Percentiles rank a stretch among this genome's conserved stretches.
These are phyloP conservation scores for Apophysomyces sp. DNA, from an alignment of 371 early-diverging fungal genomes.

Conservation along the genomic window DNA sequence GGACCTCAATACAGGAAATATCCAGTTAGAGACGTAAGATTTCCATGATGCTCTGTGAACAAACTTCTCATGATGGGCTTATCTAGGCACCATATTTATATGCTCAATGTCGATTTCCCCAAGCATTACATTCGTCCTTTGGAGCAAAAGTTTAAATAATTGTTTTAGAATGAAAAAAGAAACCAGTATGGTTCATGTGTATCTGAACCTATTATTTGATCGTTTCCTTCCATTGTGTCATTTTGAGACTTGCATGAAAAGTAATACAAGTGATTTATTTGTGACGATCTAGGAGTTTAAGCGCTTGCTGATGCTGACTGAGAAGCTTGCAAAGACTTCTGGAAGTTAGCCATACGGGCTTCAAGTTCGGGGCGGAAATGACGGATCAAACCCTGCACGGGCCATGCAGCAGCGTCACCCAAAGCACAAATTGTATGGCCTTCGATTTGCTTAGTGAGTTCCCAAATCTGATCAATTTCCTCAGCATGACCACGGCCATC, in stretches of 20 bases:
- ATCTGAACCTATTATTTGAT: neutral
- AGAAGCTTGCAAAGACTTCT: slow-evolving; percentile 21
- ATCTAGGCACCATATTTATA: slow-evolving; percentile 44
- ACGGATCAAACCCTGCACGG: slow-evolving; percentile 91
- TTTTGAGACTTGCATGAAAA: neutral
- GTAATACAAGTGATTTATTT: neutral
- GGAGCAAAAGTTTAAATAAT: slow-evolving; percentile 62
- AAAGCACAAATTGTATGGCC: slow-evolving; percentile 98
- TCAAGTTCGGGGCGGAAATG: slow-evolving; percentile 95
- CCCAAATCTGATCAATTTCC: slow-evolving; percentile 87
- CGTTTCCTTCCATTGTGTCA: neutral
- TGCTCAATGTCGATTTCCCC: slow-evolving; percentile 65
- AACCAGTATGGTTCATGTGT: neutral
- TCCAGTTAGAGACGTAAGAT: slow-evolving; percentile 53
- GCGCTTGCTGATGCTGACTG: neutral
- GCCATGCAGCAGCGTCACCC: slow-evolving; percentile 99
- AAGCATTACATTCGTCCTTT: slow-evolving; percentile 67
- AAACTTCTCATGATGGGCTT: neutral
- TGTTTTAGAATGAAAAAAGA: neutral
- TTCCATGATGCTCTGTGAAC: neutral
- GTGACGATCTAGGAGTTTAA: neutral
- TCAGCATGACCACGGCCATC: slow-evolving; percentile 79
- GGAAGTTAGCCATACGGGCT: slow-evolving; percentile 73
- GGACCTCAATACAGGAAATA: slow-evolving; percentile 60
- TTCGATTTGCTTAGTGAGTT: slow-evolving; percentile 94